phyloP scores from a whole-genome alignment of 2,329 filamentous ascomycete genomes.

The Coniochaeta sp. region DNA sequence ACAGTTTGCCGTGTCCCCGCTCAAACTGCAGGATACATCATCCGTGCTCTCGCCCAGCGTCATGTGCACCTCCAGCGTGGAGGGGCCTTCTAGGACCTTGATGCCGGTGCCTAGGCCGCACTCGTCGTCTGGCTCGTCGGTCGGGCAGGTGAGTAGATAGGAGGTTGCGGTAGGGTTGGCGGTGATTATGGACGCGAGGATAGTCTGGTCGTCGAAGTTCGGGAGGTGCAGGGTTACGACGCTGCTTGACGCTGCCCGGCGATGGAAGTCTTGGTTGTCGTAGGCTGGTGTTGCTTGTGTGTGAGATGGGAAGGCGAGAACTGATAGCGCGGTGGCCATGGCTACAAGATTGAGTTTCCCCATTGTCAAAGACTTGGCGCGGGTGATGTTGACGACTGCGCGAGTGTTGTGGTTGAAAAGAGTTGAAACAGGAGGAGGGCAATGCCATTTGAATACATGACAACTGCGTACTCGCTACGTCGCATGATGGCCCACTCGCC shows the following conservation, averaged over 20 bases:
- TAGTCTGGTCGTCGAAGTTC: slow-evolving; percentile 6
- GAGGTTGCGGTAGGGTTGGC: slow-evolving; percentile 14
- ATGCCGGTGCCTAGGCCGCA: slow-evolving; percentile 12
- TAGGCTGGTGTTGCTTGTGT: slow-evolving; percentile 1
- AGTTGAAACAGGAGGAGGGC: too few relatives aligned
- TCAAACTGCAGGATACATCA: neutral
- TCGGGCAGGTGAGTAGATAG: slow-evolving; percentile 14
- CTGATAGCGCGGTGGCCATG: neutral
- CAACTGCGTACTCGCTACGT: neutral
- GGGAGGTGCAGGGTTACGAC: slow-evolving; percentile 13
- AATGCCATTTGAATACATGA: neutral
- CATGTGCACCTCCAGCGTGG: slow-evolving; percentile 9
- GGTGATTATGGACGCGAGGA: slow-evolving; percentile 16
- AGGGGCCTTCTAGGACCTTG: slow-evolving; percentile 13
- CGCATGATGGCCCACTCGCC: neutral
- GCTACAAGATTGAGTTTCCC: neutral
- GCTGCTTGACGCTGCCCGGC: neutral
- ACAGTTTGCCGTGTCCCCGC: neutral
- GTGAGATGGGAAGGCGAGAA: slow-evolving; percentile 1
- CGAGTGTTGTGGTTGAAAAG: neutral
- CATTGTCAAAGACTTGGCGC: neutral
- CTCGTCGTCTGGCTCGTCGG: slow-evolving; percentile 7
- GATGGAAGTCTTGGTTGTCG: neutral
- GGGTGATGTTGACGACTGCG: neutral
- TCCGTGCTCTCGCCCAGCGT: neutral